Conservation (phyloP, 1,139 yeast species). For the Scheffersomyces stambukii region DNA sequence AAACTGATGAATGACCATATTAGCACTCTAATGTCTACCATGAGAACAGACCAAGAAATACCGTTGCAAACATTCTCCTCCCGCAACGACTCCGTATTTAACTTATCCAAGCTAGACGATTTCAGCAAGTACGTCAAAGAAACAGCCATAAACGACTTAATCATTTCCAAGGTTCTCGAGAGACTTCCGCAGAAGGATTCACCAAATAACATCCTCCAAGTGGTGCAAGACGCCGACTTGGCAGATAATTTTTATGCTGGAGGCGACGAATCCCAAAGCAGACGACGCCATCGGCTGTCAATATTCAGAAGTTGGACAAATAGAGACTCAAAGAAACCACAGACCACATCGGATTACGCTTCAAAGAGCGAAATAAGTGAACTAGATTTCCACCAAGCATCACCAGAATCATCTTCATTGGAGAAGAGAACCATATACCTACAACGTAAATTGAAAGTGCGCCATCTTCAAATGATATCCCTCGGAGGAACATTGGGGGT, state of each 20-base stretch:
- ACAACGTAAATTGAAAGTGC: conserved; percentile 56
- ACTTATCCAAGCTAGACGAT: conserved; percentile 34
- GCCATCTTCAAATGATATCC: conserved; percentile 80
- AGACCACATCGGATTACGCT: conserved; percentile 4
- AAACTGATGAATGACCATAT: conserved; percentile 10
- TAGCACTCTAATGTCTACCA: conserved; percentile 10
- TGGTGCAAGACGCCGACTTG: conserved; percentile 27
- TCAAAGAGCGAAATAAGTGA: conserved; percentile 9
- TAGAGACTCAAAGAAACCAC: no score
- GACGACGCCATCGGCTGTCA: conserved; percentile 8
- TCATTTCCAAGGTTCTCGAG: conserved; percentile 17
- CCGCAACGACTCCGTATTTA: conserved; percentile 25
- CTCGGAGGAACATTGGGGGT: conserved; percentile 83
- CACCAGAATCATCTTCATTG: conserved; percentile 10
- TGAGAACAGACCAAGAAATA: conserved; percentile 18
- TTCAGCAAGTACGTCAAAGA: conserved; percentile 32
- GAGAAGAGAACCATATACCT: conserved; percentile 12
- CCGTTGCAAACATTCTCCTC: conserved; percentile 22
- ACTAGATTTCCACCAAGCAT: conserved; percentile 4
- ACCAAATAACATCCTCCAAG: conserved; percentile 18
- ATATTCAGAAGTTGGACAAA: no score
- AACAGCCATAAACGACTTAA: conserved; percentile 33
- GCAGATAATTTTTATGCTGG: conserved; percentile 26
- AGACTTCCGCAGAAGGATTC: conserved; percentile 8
- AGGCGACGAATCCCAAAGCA: conserved; percentile 15